Base-by-base conservation (phyloP, 1,139 yeast genomes). In the Groenewaldozyma auringiensis region DNA sequence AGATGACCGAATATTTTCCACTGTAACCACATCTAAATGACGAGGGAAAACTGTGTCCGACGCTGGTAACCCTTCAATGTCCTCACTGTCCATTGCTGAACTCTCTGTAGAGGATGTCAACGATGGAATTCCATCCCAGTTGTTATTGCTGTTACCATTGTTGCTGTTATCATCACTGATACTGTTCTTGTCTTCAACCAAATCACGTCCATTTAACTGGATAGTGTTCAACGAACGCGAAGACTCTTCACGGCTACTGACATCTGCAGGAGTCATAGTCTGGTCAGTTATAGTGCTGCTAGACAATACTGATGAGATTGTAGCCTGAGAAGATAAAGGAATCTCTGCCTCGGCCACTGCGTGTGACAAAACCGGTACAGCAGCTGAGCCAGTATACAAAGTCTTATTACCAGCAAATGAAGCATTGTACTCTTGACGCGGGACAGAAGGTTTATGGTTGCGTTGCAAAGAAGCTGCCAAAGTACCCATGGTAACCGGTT, bases 11-110 rank as follows among this genome's bases (percentile, higher is more conserved):
- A 66, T 64, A n/a, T 55, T 54, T 42, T 62, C 68, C 6, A 65
- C 65, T 17, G 63, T 57, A 16, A 57, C 52, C n/a, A 54, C 47
- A 35, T 62, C 67, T 41, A 66, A 57, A 22, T 54, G 56, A 45
- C 64, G 62, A 2, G 70, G 70, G 49, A 64, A 65, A 8, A 66
- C 64, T 3, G 69, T 63, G 40, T 63, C 65, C 22, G 61, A 62
- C 3, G 62, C 65, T 4, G 61, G 56, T 36, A 53, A 46, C 22
- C 53, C 53, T 1, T 45, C 52, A n/a, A 52, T 49, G n/a, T 56
- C 59, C 9, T 53, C 60, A 17, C 47, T 37, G 36, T 32, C 42
- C 13, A 37, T 36, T 16, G 42, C 39, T 4, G 46, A 45, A 34
- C 51, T 50, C 17, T 47, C 55, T 38, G 46, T 43, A n/a, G 57